phyloP scores from a whole-genome alignment of 2,329 filamentous ascomycete genomes.

The Colletotrichum melonis region DNA sequence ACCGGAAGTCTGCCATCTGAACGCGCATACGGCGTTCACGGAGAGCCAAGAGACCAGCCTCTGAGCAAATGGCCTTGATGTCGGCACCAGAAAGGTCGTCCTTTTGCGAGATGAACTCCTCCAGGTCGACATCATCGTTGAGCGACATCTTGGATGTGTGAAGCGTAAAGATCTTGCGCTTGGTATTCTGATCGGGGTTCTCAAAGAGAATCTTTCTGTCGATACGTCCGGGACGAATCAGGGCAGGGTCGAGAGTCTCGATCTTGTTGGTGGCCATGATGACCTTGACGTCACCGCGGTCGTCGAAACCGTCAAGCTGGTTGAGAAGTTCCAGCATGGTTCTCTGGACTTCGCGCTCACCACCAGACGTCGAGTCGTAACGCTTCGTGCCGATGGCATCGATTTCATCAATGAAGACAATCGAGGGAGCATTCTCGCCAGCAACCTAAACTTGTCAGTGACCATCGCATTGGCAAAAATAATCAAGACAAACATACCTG shows the following conservation, averaged over 20 bases:
- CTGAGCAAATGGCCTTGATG: slow-evolving; percentile 98
- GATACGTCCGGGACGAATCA: slow-evolving; percentile 97
- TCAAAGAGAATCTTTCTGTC: slow-evolving; percentile 93
- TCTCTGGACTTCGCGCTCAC: slow-evolving; percentile 96
- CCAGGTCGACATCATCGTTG: slow-evolving; percentile 95
- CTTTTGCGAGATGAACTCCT: slow-evolving; percentile 99
- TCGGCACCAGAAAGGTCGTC: slow-evolving; percentile 97
- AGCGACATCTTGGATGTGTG: slow-evolving; percentile 99
- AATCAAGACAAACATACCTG: slow-evolving; percentile 62
- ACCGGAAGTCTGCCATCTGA: slow-evolving; percentile 97
- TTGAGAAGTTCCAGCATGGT: slow-evolving; percentile 99
- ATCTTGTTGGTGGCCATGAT: slow-evolving; percentile 99
- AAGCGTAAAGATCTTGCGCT: slow-evolving; percentile 97
- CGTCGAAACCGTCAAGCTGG: slow-evolving; percentile 98
- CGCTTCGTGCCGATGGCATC: slow-evolving; percentile 99
- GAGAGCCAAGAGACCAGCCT: slow-evolving; percentile 93
- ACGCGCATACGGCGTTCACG: slow-evolving; percentile 97
- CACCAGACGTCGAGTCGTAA: slow-evolving; percentile 96
- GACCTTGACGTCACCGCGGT: slow-evolving; percentile 98
- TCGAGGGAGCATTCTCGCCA: slow-evolving; percentile 94
- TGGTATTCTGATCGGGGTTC: slow-evolving; percentile 83
- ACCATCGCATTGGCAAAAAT: no score
- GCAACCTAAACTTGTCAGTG: slow-evolving; percentile 71
- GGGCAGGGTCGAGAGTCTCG: slow-evolving; percentile 92
- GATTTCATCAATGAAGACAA: slow-evolving; percentile 99